A percentile compares a stretch with the other conserved stretches of the same genome.
Evolutionary conservation across 1,139 yeast species (phyloP).

Genomic region (Petasospora fabianii): DNA sequence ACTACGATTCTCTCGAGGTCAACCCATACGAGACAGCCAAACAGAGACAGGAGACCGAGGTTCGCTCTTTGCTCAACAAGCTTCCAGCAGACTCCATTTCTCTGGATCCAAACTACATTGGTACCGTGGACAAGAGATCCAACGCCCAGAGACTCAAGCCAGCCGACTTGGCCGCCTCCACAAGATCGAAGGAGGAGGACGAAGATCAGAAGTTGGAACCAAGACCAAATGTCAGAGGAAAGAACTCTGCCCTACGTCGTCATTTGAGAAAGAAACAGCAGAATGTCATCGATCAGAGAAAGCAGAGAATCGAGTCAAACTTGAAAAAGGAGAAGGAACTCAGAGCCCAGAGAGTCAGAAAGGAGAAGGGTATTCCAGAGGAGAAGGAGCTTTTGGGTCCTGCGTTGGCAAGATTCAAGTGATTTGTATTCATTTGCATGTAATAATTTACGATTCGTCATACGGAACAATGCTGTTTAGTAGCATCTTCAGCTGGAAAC

Average conservation of each 20-base stretch:
- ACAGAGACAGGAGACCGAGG: slow-evolving; percentile 93
- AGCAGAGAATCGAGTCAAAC: slow-evolving; percentile 74
- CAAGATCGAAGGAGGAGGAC: slow-evolving; percentile 35
- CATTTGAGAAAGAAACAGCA: slow-evolving; percentile 80
- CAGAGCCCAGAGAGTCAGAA: slow-evolving; percentile 52
- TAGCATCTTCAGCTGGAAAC: no score
- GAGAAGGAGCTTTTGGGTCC: slow-evolving; percentile 50
- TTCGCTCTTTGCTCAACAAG: slow-evolving; percentile 79
- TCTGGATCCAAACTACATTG: slow-evolving; percentile 84
- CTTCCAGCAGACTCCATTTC: slow-evolving; percentile 90
- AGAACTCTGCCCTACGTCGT: slow-evolving; percentile 79
- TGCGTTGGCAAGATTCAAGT: slow-evolving; percentile 57
- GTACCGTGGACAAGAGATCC: slow-evolving; percentile 75
- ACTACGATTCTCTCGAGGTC: slow-evolving; percentile 88
- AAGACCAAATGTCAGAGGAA: slow-evolving; percentile 66
- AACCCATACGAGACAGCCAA: slow-evolving; percentile 91
- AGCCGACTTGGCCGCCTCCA: slow-evolving; percentile 48
- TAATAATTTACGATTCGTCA: no score
- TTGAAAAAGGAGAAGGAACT: slow-evolving; percentile 69
- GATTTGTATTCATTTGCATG: slow-evolving; percentile 6
- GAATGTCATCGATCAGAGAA: slow-evolving; percentile 87
- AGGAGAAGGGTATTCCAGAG: slow-evolving; percentile 49
- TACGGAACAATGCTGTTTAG: no score
- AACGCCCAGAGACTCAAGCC: slow-evolving; percentile 60
- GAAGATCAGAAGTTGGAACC: slow-evolving; percentile 41